Evolutionary conservation across 805 yeast species (phyloP).

Genomic region (Millerozyma acaciae): DNA sequence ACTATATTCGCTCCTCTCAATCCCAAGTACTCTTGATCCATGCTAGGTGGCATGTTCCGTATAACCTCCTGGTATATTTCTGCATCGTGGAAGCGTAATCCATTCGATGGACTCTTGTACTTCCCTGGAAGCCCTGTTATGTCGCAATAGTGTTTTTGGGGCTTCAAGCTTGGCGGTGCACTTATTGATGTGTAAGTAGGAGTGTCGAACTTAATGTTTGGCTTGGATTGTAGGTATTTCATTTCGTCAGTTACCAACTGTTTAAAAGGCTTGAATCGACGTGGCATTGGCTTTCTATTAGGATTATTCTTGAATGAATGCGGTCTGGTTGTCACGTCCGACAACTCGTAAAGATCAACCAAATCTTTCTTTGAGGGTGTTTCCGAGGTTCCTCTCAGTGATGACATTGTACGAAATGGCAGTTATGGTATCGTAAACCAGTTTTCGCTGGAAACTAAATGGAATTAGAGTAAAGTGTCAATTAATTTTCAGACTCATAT

Average conservation of each 20-base stretch:
- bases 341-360: conserved; percentile 25
- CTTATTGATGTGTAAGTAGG: conserved; percentile 68
- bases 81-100: conserved; percentile 72
- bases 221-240: conserved; percentile 50
- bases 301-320: conserved; percentile 58
- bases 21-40: conserved; percentile 87
- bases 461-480: too few species aligned
- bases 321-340: conserved; percentile 37
- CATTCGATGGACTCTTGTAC: conserved; percentile 72
- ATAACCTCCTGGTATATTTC: conserved; percentile 76
- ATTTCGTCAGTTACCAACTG: conserved; percentile 77
- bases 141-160: conserved; percentile 84
- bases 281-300: conserved; percentile 44
- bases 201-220: conserved; percentile 40
- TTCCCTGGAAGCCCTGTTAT: conserved; percentile 82
- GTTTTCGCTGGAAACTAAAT: too few species aligned
- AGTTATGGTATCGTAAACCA: too few species aligned
- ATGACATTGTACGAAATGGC: too few species aligned
- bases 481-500: too few species aligned
- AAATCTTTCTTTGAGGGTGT: conserved; percentile 1
- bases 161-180: conserved; percentile 85
- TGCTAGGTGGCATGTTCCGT: conserved; percentile 79
- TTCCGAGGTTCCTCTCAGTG: neutral
- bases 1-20: conserved; percentile 86
- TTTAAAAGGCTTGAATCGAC: conserved; percentile 69